Evolutionary conservation across 2,329 filamentous ascomycete species (phyloP).

Genomic region (Diaporthe capsici): DNA sequence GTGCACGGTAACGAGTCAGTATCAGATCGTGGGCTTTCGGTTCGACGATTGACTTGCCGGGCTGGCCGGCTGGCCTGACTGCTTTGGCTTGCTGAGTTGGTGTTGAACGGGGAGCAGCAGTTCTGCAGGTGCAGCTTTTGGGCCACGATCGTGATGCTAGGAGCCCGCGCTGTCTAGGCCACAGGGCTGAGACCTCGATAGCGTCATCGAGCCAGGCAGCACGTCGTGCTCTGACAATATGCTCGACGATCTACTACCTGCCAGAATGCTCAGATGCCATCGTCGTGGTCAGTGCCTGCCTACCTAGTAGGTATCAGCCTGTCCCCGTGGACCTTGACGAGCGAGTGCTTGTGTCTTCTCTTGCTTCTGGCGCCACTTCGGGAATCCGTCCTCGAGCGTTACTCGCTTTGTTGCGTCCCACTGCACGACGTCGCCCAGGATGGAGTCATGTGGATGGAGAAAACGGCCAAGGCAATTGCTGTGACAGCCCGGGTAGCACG

Average conservation of each 20-base stretch:
- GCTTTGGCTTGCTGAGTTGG: background rate
- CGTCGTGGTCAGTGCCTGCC: background rate
- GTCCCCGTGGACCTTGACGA: background rate
- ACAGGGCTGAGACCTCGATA: background rate
- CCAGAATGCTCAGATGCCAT: background rate
- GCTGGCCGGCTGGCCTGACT: background rate
- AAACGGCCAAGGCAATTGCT: background rate
- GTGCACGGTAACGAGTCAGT: slow-evolving; percentile 1
- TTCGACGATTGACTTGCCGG: background rate
- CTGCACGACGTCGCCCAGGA: background rate
- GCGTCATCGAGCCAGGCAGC: background rate
- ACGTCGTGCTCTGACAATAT: background rate
- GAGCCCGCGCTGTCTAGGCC: background rate
- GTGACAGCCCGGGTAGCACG: background rate
- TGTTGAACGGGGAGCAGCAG: background rate
- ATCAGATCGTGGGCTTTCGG: background rate
- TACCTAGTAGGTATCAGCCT: background rate
- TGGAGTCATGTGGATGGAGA: background rate
- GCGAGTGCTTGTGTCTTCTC: background rate
- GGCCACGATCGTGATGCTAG: background rate
- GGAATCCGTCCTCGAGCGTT: background rate
- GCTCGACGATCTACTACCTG: background rate
- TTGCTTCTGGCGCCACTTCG: background rate
- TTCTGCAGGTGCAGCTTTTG: background rate
- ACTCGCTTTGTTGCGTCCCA: background rate